Percentiles rank a stretch among this genome's conserved stretches.
These are phyloP conservation scores for Talaromyces amestolkiae DNA, from an alignment of 2,329 filamentous ascomycete genomes.

Conservation along the genomic window DNA sequence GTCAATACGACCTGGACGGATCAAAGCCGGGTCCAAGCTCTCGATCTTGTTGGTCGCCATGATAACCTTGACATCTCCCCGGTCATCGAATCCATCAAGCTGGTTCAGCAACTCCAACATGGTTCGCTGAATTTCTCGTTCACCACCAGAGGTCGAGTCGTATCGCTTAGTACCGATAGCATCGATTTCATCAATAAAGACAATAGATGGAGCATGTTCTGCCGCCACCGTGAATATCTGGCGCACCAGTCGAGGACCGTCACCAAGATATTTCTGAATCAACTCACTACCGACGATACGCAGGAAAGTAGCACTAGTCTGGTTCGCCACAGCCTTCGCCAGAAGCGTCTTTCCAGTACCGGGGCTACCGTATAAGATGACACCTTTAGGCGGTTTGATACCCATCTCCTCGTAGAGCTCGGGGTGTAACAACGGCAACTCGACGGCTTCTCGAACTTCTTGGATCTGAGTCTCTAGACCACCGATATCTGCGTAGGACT, in stretches of 20 bases:
- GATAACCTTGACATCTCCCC: conserved; percentile 98
- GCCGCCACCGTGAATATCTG: conserved; percentile 89
- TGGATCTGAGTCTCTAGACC: conserved; percentile 94
- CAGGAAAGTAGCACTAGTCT: conserved; percentile 97
- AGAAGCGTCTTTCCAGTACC: conserved; percentile 95
- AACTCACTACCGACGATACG: conserved; percentile 95
- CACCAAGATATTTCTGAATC: conserved; percentile 98
- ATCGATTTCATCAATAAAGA: conserved; percentile 99
- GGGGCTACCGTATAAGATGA: conserved; percentile 95
- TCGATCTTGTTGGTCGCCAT: conserved; percentile 99
- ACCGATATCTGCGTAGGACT: conserved; percentile 98
- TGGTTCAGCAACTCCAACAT: conserved; percentile 99
- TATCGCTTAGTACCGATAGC: conserved; percentile 99
- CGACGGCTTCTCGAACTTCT: conserved; percentile 94
- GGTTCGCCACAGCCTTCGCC: conserved; percentile 96
- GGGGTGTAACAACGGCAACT: conserved; percentile 88
- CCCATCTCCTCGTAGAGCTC: conserved; percentile 99
- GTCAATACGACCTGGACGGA: conserved; percentile 95
- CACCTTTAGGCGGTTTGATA: conserved; percentile 98
- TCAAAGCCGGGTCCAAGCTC: conserved; percentile 90
- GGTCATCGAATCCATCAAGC: conserved; percentile 96
- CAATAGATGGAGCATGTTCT: conserved; percentile 93
- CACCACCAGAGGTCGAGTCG: conserved; percentile 93
- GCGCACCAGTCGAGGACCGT: conserved; percentile 88
- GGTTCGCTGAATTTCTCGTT: conserved; percentile 94